phyloP scores from a whole-genome alignment of 2,329 filamentous ascomycete species.

The Fusarium sulawesiense region DNA sequence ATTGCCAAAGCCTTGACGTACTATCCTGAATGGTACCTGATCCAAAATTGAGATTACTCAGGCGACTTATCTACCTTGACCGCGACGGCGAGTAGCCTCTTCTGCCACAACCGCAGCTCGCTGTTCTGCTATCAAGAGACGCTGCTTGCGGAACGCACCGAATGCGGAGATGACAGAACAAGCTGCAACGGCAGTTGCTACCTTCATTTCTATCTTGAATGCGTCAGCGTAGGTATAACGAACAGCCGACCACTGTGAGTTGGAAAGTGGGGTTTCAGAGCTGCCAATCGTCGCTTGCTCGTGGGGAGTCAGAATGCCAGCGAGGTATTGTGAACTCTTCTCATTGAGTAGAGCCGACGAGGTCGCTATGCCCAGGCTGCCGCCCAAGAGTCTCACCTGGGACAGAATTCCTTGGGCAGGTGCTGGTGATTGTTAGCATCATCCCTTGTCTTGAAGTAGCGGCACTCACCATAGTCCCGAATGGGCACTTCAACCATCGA shows the following conservation, averaged over 20 bases:
- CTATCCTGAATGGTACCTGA: background rate
- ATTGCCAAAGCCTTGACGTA: background rate
- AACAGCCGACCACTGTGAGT: slow-evolving; percentile 48
- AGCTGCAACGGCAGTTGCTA: slow-evolving; percentile 57
- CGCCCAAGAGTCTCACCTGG: slow-evolving; percentile 63
- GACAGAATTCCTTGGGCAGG: slow-evolving; percentile 65
- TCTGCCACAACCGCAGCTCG: slow-evolving; percentile 31
- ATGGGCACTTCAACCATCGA: slow-evolving; percentile 56
- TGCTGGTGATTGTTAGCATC: slow-evolving; percentile 51
- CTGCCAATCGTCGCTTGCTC: slow-evolving; percentile 47
- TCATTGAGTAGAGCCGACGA: slow-evolving; percentile 60
- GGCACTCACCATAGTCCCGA: slow-evolving; percentile 57
- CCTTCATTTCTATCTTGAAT: slow-evolving; percentile 60
- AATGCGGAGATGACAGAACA: slow-evolving; percentile 55
- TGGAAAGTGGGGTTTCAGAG: slow-evolving; percentile 39
- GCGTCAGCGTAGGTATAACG: slow-evolving; percentile 57
- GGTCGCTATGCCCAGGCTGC: slow-evolving; percentile 65
- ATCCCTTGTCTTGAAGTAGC: background rate
- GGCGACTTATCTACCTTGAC: slow-evolving; percentile 4
- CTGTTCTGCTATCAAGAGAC: slow-evolving; percentile 36
- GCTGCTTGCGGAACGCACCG: slow-evolving; percentile 52
- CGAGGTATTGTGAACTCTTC: slow-evolving; percentile 46
- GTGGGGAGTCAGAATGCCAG: slow-evolving; percentile 44
- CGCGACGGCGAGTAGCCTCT: slow-evolving; percentile 31
- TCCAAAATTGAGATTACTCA: background rate